Percentiles rank a stretch among this genome's conserved stretches.
Evolutionary conservation across 495 filamentous ascomycete species (phyloP).

Genomic region (Trichoderma erinaceum): DNA sequence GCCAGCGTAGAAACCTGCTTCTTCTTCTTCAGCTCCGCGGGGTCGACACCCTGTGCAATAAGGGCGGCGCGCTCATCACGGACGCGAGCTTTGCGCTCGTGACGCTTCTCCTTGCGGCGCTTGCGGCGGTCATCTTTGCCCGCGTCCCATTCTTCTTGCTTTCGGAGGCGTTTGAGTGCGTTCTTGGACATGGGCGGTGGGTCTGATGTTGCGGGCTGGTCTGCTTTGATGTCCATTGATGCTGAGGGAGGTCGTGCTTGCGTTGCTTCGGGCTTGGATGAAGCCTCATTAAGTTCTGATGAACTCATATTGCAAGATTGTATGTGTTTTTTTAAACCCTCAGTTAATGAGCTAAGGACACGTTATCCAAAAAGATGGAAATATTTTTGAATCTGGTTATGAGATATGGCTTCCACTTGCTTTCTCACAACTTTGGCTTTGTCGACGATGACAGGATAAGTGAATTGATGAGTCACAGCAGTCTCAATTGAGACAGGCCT

Average conservation of each 20-base stretch:
- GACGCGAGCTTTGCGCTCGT: conserved; percentile 56
- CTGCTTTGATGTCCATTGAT: neutral
- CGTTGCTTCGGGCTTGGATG: neutral
- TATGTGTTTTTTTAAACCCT: neutral
- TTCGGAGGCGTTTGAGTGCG: conserved; percentile 65
- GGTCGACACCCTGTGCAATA: conserved; percentile 35
- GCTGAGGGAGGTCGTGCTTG: neutral
- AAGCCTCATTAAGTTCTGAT: neutral
- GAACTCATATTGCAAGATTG: conserved; percentile 4
- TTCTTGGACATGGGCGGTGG: conserved; percentile 60
- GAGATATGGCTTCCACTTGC: neutral
- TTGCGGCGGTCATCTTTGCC: conserved; percentile 61
- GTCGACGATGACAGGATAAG: too few relatives aligned
- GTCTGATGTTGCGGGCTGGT: neutral
- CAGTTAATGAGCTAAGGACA: neutral
- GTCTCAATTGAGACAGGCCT: neutral
- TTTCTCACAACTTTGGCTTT: too few relatives aligned
- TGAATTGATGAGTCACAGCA: neutral
- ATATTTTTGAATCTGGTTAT: neutral
- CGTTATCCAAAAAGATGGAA: neutral
- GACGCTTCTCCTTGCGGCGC: conserved; percentile 64
- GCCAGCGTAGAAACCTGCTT: conserved; percentile 41
- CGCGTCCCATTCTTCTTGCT: conserved; percentile 60
- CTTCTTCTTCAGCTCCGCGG: conserved; percentile 22
- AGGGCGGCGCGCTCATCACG: conserved; percentile 33